Base-by-base conservation (phyloP, 768 basidiomycete species). In the Fomitopsis serialis region DNA sequence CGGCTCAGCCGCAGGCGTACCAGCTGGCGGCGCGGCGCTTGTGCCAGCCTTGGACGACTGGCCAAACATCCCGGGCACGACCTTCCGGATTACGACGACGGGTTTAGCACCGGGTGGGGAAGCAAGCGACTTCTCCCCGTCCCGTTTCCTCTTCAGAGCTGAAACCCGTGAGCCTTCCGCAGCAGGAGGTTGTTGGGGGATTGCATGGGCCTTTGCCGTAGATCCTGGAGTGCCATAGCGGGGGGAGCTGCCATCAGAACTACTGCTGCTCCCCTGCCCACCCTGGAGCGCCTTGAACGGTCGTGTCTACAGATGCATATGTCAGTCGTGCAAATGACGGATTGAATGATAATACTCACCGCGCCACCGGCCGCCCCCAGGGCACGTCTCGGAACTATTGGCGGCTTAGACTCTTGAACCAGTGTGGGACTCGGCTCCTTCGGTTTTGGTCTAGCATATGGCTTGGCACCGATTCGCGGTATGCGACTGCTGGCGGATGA, bases 61-160 rank as follows among this genome's bases (percentile, higher is more conserved):
- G 61, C 67, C 23, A 60, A 60, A 50, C 58, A 70, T 70, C 17
- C 68, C 68, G 21, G 73, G 69, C 1, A 70, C 60, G 40, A 76
- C 71, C 54, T 70, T 72, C 11, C 72, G 70, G 3, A 66, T 60
- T 24, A 70, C 42, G 12, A 66, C 61, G n/a, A 70, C 52, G 3
- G 67, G 67, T n/a, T 57, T 61, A 3, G 62, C 54, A 29, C 50
- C 58, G 13, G 70, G 53, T 19, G 61, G 53, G 11, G 59, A 48
- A 10, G 56, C 42, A 36, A 62, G 64, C 36, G 47, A 27, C 42
- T 42, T 55, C 61, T 52, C 63, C 58, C 40, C 64, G 66, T 63
- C 74, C 53, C 64, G 56, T 42, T 64, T 67, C 12, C 66, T 56
- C 52, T 74, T 75, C 32, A 70, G 62, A 13, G 63, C 51, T 24